Conservation (phyloP, 371 early-diverging fungal genomes). For the Phascolomyces articulosus region DNA sequence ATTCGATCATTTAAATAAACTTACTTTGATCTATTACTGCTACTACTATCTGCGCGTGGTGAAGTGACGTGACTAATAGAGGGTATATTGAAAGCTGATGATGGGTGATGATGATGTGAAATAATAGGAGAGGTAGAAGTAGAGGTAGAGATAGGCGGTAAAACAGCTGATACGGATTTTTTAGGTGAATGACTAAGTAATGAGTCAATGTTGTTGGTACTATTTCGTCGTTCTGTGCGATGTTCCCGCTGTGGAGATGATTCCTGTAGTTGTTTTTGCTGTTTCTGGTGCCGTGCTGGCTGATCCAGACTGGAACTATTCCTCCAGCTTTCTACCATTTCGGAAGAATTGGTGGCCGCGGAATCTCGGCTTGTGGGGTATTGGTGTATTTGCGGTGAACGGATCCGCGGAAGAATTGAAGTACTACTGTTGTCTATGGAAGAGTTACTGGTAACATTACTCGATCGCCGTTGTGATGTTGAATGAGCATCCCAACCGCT, state of each 20-base stretch:
- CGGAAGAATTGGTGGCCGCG: slow-evolving; percentile 12
- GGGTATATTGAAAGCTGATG: background rate
- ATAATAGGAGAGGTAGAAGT: background rate
- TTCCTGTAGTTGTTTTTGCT: too few relatives aligned
- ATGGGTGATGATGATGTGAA: background rate
- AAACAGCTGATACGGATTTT: background rate
- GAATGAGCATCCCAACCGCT: background rate
- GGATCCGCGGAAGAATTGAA: slow-evolving; percentile 13
- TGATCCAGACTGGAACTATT: background rate
- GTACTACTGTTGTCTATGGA: background rate
- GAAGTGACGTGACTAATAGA: background rate
- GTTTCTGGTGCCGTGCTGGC: background rate
- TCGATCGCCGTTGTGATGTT: background rate
- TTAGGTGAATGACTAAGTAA: slow-evolving; percentile 18
- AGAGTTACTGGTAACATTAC: background rate
- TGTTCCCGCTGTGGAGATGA: too few relatives aligned
- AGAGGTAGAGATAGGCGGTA: slow-evolving; percentile 16
- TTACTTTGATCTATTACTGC: background rate
- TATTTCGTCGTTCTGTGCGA: slow-evolving; percentile 10
- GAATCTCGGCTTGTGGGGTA: background rate
- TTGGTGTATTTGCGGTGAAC: slow-evolving; percentile 4
- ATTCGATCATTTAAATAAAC: background rate
- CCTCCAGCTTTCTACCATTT: slow-evolving; percentile 1
- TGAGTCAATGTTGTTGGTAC: slow-evolving; percentile 15
- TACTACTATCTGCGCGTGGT: background rate